A percentile compares a stretch with the other conserved stretches of the same genome.
phyloP scores from a whole-genome alignment of 2,329 filamentous ascomycete species.

The Aspergillus tubingensis region DNA sequence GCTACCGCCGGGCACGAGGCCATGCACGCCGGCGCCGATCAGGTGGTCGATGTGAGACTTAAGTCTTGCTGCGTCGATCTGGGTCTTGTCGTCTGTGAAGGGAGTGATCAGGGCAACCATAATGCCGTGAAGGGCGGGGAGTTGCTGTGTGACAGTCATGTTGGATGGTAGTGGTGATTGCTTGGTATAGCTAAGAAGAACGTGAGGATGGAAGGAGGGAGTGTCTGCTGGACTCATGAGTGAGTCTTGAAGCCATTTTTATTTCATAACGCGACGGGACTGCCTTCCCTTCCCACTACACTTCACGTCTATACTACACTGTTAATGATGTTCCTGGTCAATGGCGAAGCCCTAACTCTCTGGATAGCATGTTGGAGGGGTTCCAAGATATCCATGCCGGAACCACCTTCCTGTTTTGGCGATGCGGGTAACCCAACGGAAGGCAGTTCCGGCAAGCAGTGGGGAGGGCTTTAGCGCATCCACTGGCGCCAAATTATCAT shows the following conservation, averaged over 20 bases:
- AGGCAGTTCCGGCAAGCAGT: not conserved
- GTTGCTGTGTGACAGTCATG: conserved; percentile 15
- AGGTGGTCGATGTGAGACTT: conserved; percentile 51
- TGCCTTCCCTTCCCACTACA: not conserved
- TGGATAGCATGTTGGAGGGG: no score
- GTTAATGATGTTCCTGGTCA: no score
- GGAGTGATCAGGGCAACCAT: conserved; percentile 54
- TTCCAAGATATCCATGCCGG: not conserved
- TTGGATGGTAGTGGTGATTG: not conserved
- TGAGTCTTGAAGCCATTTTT: not conserved
- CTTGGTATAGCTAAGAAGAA: not conserved
- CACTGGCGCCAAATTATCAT: not conserved
- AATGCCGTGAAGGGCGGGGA: conserved; percentile 40
- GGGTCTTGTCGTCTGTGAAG: conserved; percentile 46
- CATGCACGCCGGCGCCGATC: conserved; percentile 50
- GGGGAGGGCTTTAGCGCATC: not conserved
- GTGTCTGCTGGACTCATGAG: not conserved
- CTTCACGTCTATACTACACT: not conserved
- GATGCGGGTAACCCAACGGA: not conserved
- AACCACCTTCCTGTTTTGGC: not conserved
- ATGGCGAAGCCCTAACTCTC: not conserved
- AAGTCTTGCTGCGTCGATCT: conserved; percentile 44
- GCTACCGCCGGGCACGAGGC: conserved; percentile 54
- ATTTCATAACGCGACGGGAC: not conserved
- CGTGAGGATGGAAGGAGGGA: not conserved